Percentiles rank a stretch among this genome's conserved stretches.
phyloP scores from a whole-genome alignment of 1,284 basidiomycete species.

The Athelia psychrophila region DNA sequence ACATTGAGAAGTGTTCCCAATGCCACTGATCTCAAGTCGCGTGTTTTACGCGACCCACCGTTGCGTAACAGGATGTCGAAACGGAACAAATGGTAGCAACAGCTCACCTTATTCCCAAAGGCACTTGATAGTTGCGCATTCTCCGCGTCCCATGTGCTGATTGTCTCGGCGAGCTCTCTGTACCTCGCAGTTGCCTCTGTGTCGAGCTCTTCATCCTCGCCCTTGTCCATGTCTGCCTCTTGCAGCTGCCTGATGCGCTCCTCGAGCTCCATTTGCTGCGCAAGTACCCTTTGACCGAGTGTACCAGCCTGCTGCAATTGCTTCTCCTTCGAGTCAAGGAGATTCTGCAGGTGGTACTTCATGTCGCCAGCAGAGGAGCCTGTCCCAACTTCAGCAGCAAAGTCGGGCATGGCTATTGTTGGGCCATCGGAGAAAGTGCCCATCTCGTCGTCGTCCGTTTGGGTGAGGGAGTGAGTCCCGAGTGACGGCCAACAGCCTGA shows the following conservation, averaged over 20 bases:
- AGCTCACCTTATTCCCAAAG: conserved; percentile 63
- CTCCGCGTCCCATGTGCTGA: conserved; percentile 80
- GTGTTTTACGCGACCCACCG: no score
- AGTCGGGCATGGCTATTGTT: conserved; percentile 21
- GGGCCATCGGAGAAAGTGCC: conserved; percentile 25
- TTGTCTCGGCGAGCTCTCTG: conserved; percentile 73
- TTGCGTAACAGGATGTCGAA: not conserved
- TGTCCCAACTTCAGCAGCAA: conserved; percentile 21
- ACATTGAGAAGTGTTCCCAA: conserved; percentile 19
- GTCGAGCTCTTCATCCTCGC: conserved; percentile 61
- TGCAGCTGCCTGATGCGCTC: conserved; percentile 80
- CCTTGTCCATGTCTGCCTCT: conserved; percentile 55
- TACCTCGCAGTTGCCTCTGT: conserved; percentile 69
- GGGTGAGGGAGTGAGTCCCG: no score
- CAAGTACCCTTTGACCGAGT: conserved; percentile 87
- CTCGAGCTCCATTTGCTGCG: conserved; percentile 90
- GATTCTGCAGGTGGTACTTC: conserved; percentile 72
- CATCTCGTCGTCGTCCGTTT: conserved; percentile 14
- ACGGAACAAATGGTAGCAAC: not conserved
- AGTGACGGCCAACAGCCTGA: no score
- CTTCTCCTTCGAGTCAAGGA: conserved; percentile 86
- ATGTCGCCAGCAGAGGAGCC: conserved; percentile 59
- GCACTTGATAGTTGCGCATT: conserved; percentile 77
- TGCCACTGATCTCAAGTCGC: no score
- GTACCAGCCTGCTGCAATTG: conserved; percentile 88